Base-by-base conservation (phyloP, 2,329 filamentous ascomycete species). In the Talaromyces pinophilus region DNA sequence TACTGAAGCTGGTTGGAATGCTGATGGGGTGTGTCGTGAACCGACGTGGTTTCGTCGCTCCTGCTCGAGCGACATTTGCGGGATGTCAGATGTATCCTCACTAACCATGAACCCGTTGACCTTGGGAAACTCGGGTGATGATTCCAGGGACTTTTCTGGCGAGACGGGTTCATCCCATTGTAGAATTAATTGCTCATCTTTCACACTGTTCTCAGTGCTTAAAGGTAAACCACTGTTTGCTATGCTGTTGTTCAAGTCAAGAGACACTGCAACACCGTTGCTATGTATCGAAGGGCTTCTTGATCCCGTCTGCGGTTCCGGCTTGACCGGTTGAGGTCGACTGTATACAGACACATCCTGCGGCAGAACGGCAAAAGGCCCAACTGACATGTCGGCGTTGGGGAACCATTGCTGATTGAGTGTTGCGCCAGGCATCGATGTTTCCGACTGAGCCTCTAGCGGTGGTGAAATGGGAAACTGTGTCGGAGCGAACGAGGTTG, bases 221-320 rank as follows among this genome's bases (percentile, higher is more conserved):
- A 69, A 68, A 19, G 73, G 68, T 8, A 71, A 60, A 8, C 78
- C 74, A 28, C 75, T 77, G 42, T 71, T 75, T 5, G 74, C 73
- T 6, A 72, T 69, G 5, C 77, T 28, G 55, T 38, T 75, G 66
- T 74, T 78, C 22, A 76, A 73, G 35, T 79, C 76, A 50, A 76
- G 75, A 25, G 74, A 66, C 15, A 71, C 72, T n/a, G 76, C 30
- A 38, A 62, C 68, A 19, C 76, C 13, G 61, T 79, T 77, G 17
- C 74, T 77, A 4, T 76, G 74, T n/a, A 76, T 73, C 0, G 77
- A 79, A 28, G 77, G 77, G 64, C 71, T 78, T 59, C 78, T 76
- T 0, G 77, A 78, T 66, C 74, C 75, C 63, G 73, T 75, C 33
- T 77, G 74, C 17, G 60, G 60, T 46, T 68, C 67, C 10, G 42